Evolutionary conservation across 257 asterid genomes (phyloP), one percentile per base, ranked within the genome.

Genomic region (Solanum sejunctum): DNA sequence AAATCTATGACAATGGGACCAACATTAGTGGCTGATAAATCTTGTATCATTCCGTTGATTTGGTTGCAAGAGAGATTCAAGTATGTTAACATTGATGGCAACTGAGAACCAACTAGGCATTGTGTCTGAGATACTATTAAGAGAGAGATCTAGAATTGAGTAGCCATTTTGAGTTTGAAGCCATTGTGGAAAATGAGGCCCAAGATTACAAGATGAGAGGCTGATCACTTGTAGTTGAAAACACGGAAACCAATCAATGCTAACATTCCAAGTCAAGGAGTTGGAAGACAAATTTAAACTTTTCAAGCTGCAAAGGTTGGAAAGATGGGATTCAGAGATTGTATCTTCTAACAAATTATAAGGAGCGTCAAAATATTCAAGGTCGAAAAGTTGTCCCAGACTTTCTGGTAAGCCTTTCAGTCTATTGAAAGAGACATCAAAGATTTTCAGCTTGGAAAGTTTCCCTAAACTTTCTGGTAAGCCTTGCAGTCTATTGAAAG

Each of bases 151-250:
- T 47, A 91, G 86, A n/a, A 6, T 0, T 11, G 54, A 8, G 54
- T 86, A 15, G 6, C 49, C 63, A n/a, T 20, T 78, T 66, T 89
- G 91, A n/a, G 87, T 85, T 77, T 26, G 83, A 86, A 91, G 79
- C 92, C 93, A 89, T 12, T 66, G 10, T 1, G 92, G 94, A 41
- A 91, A 90, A 6, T 11, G 75, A 28, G 88, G 86, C 15, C 93
- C 91, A 81, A 89, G 71, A 7, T 85, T 61, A 81, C 91, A 87
- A 54, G 39, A 45, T 1, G 89, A 78, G 20, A 89, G 84, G 15
- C 4, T 2, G 1, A 91, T 21, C 23, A 3, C 7, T 16, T 57
- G 20, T 78, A 89, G 41, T 1, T 80, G 87, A 36, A 89, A 89
- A 60, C 86, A 86, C 6, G 91, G 90, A 7, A 12, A 6, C 89